Evolutionary conservation across 2,329 filamentous ascomycete genomes (phyloP).

Genomic region (Diaporthe velutina): DNA sequence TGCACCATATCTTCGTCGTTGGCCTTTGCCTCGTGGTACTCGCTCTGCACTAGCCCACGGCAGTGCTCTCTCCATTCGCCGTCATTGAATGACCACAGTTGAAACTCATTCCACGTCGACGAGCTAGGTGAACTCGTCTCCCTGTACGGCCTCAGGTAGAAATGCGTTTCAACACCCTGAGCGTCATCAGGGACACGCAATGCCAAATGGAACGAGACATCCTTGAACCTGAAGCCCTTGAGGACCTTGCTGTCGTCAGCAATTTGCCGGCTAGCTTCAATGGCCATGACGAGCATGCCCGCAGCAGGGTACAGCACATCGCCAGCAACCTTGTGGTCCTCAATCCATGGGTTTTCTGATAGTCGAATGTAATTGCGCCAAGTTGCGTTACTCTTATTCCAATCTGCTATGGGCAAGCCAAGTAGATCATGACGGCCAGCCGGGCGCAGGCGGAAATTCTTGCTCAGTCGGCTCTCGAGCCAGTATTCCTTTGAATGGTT

Average conservation of each 20-base stretch:
- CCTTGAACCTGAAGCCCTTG: slow-evolving; percentile 37
- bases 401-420: slow-evolving; percentile 23
- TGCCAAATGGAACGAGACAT: slow-evolving; percentile 44
- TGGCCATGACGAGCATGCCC: slow-evolving; percentile 48
- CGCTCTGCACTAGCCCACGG: slow-evolving; percentile 41
- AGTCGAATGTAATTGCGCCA: slow-evolving; percentile 43
- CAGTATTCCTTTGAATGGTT: slow-evolving; percentile 59
- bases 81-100: slow-evolving; percentile 42
- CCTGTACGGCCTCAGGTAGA: slow-evolving; percentile 42
- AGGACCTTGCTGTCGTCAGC: background rate
- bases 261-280: slow-evolving; percentile 46
- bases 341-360: slow-evolving; percentile 49
- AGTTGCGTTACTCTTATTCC: slow-evolving; percentile 33
- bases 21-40: slow-evolving; percentile 22
- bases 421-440: slow-evolving; percentile 32
- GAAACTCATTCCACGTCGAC: slow-evolving; percentile 44
- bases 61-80: slow-evolving; percentile 45
- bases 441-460: slow-evolving; percentile 41
- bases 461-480: slow-evolving; percentile 57
- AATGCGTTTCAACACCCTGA: slow-evolving; percentile 39
- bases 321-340: slow-evolving; percentile 48
- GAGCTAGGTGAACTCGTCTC: slow-evolving; percentile 31
- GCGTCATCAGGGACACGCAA: slow-evolving; percentile 42
- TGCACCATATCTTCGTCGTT: slow-evolving; percentile 1
- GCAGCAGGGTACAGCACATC: slow-evolving; percentile 48